Conservation (phyloP, 805 yeast genomes). For the Pichia insulana region DNA sequence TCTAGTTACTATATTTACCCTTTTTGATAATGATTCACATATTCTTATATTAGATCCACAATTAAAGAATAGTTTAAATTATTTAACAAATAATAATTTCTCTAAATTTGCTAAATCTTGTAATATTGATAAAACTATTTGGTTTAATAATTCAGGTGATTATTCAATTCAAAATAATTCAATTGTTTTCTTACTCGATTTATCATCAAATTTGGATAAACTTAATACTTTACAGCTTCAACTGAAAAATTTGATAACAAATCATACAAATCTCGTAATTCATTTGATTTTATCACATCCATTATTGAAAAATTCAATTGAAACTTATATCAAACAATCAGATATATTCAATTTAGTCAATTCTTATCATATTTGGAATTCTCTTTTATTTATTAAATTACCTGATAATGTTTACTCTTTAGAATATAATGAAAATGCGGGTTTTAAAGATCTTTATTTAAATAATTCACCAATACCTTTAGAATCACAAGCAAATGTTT, state of each 20-base stretch:
- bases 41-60: constrained; percentile 18
- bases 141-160: constrained; percentile 20
- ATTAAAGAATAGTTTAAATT: constrained; percentile 20
- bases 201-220: constrained; percentile 1
- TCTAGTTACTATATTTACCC: constrained; percentile 2
- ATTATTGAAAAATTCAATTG: constrained; percentile 9
- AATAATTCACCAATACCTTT: constrained; percentile 35
- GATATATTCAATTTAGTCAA: constrained; percentile 23
- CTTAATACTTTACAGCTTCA: background rate
- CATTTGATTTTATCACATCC: constrained; percentile 7
- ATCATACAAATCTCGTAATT: background rate
- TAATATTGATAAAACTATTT: constrained; percentile 21
- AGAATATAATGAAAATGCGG: constrained; percentile 22
- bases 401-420: constrained; percentile 37
- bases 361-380: constrained; percentile 7
- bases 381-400: constrained; percentile 28
- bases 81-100: constrained; percentile 19
- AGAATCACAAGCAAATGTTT: constrained; percentile 37
- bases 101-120: constrained; percentile 20
- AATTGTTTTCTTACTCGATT: constrained; percentile 5
- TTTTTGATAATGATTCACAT: background rate
- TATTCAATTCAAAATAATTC: constrained; percentile 12
- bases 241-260: background rate
- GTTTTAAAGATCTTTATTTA: constrained; percentile 2
- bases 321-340: constrained; percentile 14